Conservation (phyloP, 2,329 filamentous ascomycete genomes). For the Conoideocrella luteorostrata region DNA sequence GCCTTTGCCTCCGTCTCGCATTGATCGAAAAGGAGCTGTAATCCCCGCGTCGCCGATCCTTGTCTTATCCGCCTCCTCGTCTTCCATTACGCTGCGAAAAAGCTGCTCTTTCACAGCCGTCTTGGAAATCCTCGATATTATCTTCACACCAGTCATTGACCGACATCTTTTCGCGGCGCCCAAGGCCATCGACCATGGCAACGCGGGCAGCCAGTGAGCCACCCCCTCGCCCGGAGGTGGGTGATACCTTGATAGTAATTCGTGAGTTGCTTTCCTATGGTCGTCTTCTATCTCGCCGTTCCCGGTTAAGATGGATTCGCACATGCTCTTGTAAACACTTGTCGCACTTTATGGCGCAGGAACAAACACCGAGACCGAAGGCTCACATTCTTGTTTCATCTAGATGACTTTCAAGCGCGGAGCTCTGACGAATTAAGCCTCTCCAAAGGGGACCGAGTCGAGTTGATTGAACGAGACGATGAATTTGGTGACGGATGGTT, state of each 20-base stretch:
- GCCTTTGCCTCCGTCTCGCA: constrained; percentile 8
- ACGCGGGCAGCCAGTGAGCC: constrained; percentile 30
- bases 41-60: neutral
- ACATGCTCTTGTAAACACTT: neutral
- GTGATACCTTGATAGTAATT: constrained; percentile 64
- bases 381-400: constrained; percentile 9
- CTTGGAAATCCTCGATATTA: neutral
- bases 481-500: constrained; percentile 89
- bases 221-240: constrained; percentile 48
- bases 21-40: constrained; percentile 3
- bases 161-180: neutral
- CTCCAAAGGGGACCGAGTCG: constrained; percentile 75
- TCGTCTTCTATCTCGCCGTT: constrained; percentile 17
- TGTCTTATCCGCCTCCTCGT: neutral
- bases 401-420: constrained; percentile 87
- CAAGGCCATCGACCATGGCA: constrained; percentile 30
- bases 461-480: constrained; percentile 78
- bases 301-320: neutral
- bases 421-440: constrained; percentile 91
- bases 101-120: neutral
- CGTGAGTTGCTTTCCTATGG: constrained; percentile 44
- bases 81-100: neutral
- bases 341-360: too few species aligned
- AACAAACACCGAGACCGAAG: too few species aligned
- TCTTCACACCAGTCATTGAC: neutral